phyloP scores from a whole-genome alignment of 1,284 basidiomycete species.

The Lentinula novae-zelandiae region DNA sequence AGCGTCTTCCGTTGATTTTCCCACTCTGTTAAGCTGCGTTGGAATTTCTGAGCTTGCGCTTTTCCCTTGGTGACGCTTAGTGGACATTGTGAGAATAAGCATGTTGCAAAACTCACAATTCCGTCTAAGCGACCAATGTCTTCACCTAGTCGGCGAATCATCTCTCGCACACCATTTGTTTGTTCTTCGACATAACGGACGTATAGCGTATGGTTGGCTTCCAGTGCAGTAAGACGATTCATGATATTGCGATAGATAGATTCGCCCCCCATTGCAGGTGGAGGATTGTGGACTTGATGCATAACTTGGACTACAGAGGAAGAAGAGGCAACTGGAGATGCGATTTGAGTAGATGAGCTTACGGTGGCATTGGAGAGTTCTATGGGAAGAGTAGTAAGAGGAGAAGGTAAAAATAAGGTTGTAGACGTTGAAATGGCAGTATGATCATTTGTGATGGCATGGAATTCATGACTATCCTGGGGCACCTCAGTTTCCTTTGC shows the following conservation, averaged over 20 bases:
- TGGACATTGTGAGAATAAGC: neutral
- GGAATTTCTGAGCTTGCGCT: slow-evolving; percentile 62
- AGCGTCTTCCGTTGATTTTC: slow-evolving; percentile 65
- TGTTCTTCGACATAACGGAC: slow-evolving; percentile 91
- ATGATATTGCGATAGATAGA: slow-evolving; percentile 97
- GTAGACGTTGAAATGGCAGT: neutral
- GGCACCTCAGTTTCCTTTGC: neutral
- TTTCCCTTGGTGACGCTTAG: slow-evolving; percentile 42
- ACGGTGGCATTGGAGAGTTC: neutral
- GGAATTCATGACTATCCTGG: neutral
- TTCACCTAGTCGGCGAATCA: slow-evolving; percentile 76
- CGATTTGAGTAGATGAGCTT: neutral
- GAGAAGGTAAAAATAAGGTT: neutral
- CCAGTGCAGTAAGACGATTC: slow-evolving; percentile 85
- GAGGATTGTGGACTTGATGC: slow-evolving; percentile 18
- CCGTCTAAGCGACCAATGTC: slow-evolving; percentile 78
- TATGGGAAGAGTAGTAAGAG: neutral
- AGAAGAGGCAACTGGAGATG: neutral
- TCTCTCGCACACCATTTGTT: slow-evolving; percentile 71
- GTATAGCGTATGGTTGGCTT: slow-evolving; percentile 86
- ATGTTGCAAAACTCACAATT: slow-evolving; percentile 49
- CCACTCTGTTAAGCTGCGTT: slow-evolving; percentile 65
- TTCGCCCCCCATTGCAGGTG: slow-evolving; percentile 62
- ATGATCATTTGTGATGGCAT: neutral
- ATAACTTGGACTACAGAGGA: neutral